Conservation (phyloP, 2,329 filamentous ascomycete species). For the Exophiala sp. region DNA sequence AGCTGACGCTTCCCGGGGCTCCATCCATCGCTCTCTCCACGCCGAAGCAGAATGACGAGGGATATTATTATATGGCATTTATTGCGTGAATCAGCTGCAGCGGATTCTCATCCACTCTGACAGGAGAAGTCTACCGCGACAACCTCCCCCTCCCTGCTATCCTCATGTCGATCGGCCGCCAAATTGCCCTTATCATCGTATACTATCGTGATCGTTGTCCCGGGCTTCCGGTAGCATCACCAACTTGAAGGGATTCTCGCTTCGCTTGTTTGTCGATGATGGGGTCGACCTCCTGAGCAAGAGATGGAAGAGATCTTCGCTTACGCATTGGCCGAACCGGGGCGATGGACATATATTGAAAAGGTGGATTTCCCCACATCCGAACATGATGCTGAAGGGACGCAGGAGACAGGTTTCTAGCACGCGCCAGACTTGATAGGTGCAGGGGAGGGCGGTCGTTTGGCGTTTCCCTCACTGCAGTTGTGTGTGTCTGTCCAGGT, state of each 20-base stretch:
- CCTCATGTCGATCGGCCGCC: too few species aligned
- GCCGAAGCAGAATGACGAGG: background rate
- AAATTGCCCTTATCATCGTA: too few species aligned
- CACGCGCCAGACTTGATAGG: background rate
- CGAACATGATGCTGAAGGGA: background rate
- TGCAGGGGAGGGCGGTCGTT: too few species aligned
- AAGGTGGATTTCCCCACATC: background rate
- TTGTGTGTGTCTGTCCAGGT: too few species aligned
- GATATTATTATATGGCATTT: background rate
- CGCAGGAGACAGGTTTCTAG: background rate
- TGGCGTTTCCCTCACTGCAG: too few species aligned
- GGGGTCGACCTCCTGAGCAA: too few species aligned
- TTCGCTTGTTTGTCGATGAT: too few species aligned
- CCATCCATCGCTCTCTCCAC: background rate
- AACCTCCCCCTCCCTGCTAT: too few species aligned
- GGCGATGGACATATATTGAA: background rate
- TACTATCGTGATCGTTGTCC: too few species aligned
- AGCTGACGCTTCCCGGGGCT: background rate
- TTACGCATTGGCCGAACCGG: too few species aligned
- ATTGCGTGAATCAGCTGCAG: background rate
- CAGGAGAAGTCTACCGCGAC: too few species aligned
- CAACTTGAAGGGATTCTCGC: background rate
- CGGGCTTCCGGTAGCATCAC: too few species aligned
- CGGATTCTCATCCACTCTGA: background rate
- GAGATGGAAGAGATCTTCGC: background rate